Conservation (phyloP, 331 rosid genomes). For the Prunus yedoensis region DNA sequence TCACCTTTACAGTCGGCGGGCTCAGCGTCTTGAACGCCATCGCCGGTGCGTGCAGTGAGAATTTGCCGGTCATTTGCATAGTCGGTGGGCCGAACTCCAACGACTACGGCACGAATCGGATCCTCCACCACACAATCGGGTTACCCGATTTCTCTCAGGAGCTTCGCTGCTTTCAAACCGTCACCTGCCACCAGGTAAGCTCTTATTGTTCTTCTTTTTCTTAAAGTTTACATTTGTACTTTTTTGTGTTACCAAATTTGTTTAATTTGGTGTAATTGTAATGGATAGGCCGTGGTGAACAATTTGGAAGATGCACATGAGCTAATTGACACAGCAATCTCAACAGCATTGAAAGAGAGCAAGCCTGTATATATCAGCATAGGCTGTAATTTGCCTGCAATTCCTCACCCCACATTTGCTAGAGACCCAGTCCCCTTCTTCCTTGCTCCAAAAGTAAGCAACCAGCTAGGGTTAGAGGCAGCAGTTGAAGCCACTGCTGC, state of each 20-base stretch:
- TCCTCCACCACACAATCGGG: slow-evolving; percentile 89
- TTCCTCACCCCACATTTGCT: slow-evolving; percentile 72
- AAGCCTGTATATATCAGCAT: slow-evolving; percentile 83
- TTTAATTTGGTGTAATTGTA: neutral
- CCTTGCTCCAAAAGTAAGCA: slow-evolving; percentile 62
- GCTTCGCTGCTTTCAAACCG: slow-evolving; percentile 69
- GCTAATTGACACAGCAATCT: slow-evolving; percentile 79
- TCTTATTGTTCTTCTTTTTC: neutral
- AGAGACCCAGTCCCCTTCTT: slow-evolving; percentile 84
- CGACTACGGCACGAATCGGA: slow-evolving; percentile 79
- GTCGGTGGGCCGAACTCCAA: slow-evolving; percentile 89
- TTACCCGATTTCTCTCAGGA: slow-evolving; percentile 78
- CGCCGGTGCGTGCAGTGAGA: slow-evolving; percentile 87
- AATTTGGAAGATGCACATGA: slow-evolving; percentile 83
- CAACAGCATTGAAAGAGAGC: slow-evolving; percentile 88
- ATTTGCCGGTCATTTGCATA: slow-evolving; percentile 75
- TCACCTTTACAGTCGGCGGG: slow-evolving; percentile 91
- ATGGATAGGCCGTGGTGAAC: slow-evolving; percentile 73
- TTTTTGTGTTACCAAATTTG: neutral
- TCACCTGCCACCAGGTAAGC: slow-evolving; percentile 74
- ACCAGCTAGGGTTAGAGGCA: slow-evolving; percentile 70
- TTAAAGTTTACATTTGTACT: too few species aligned
- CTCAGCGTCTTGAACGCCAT: slow-evolving; percentile 82
- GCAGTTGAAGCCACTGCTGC: slow-evolving; percentile 87
- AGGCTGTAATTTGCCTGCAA: slow-evolving; percentile 71